Evolutionary conservation across 176 grass and related monocot species (phyloP).

Genomic region (Aegilops umbellulata): DNA sequence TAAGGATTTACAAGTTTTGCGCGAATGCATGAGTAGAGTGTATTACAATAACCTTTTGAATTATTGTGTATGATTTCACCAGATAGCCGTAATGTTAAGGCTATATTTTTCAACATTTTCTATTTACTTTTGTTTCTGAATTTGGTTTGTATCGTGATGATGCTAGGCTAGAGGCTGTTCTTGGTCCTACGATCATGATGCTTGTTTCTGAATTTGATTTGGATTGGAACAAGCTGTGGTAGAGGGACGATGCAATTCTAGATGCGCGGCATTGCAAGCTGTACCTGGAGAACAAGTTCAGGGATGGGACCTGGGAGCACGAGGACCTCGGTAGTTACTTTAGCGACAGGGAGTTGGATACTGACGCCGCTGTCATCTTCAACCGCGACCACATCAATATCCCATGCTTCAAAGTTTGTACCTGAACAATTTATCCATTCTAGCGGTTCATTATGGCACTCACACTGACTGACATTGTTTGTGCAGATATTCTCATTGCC

Average conservation of each 20-base stretch:
- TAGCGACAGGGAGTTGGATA: constrained; percentile 18
- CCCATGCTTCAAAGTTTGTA: constrained; percentile 37
- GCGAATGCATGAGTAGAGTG: constrained; percentile 58
- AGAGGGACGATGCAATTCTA: constrained; percentile 82
- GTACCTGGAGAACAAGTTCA: constrained; percentile 67
- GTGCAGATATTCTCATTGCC: constrained; percentile 37
- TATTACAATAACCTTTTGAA: background rate
- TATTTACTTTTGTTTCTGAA: background rate
- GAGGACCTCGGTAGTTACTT: constrained; percentile 57
- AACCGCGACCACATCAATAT: constrained; percentile 29
- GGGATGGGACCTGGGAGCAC: constrained; percentile 54
- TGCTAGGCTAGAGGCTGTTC: background rate
- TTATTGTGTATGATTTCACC: too few relatives aligned
- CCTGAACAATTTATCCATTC: background rate
- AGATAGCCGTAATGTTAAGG: too few relatives aligned
- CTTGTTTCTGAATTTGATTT: constrained; percentile 23
- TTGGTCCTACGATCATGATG: background rate
- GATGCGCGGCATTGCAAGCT: constrained; percentile 73
- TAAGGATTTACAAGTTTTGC: constrained; percentile 70
- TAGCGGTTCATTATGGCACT: background rate
- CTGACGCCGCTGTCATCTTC: constrained; percentile 58
- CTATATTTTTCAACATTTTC: too few relatives aligned
- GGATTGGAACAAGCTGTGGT: constrained; percentile 28
- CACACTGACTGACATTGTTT: background rate
- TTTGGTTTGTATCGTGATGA: constrained; percentile 8